These are phyloP conservation scores for Fusarium sarcochroum DNA, from an alignment of 2,329 filamentous ascomycete species.

Conservation along the genomic window DNA sequence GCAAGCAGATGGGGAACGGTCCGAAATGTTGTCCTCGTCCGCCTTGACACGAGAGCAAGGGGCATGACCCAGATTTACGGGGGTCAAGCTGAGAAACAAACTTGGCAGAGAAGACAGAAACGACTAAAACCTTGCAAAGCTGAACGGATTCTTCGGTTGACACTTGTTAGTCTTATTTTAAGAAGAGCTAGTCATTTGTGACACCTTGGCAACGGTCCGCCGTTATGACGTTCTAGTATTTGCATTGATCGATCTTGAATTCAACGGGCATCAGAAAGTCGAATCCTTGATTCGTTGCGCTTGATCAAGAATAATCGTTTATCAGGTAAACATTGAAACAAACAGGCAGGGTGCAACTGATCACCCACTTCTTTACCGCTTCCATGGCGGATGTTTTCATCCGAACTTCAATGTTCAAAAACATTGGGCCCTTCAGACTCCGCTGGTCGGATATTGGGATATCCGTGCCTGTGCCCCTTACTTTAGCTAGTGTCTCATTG, in stretches of 20 bases:
- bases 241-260: no score
- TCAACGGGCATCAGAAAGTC: no score
- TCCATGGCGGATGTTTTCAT: not conserved
- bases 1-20: not conserved
- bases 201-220: no score
- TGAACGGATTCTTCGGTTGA: not conserved
- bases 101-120: not conserved
- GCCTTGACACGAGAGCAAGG: not conserved
- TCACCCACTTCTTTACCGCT: not conserved
- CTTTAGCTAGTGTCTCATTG: not conserved
- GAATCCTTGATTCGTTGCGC: no score
- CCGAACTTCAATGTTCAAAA: not conserved
- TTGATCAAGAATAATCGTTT: no score
- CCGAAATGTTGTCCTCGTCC: not conserved
- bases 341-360: no score
- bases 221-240: no score
- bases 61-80: not conserved
- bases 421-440: not conserved
- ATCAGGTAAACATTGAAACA: no score
- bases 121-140: not conserved
- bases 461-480: not conserved
- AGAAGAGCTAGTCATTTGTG: no score
- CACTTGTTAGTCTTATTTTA: not conserved
- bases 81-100: not conserved
- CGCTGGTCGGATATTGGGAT: constrained; percentile 3